These are phyloP conservation scores for Botrytis fabae DNA, from an alignment of 2,329 filamentous ascomycete species.

Conservation along the genomic window DNA sequence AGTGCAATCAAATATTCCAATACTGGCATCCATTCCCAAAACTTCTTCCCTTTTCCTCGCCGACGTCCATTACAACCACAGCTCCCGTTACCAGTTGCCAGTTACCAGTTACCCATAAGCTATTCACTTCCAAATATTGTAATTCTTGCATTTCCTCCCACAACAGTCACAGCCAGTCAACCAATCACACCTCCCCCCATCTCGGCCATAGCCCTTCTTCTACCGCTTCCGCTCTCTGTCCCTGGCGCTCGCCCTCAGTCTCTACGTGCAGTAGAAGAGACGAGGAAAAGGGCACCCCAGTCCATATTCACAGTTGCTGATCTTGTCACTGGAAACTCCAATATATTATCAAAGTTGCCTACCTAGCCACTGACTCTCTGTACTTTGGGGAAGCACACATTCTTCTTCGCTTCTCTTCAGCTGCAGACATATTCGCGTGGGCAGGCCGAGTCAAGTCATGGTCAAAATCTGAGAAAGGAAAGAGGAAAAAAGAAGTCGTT, in stretches of 20 bases:
- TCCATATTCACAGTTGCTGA: neutral
- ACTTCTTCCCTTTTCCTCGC: neutral
- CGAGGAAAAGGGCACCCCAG: neutral
- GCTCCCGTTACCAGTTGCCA: neutral
- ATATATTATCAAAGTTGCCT: neutral
- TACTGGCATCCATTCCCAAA: neutral
- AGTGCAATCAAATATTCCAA: neutral
- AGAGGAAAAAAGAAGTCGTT: neutral
- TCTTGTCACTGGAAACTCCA: neutral
- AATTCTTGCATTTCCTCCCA: neutral
- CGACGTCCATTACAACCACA: neutral
- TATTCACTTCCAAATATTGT: neutral
- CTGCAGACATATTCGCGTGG: neutral
- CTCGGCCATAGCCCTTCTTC: neutral
- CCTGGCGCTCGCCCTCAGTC: neutral
- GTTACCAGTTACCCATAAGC: neutral
- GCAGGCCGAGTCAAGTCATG: conserved; percentile 4
- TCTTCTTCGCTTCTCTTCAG: neutral
- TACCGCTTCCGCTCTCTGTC: neutral
- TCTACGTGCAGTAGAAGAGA: neutral
- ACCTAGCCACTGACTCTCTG: neutral
- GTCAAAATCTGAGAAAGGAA: neutral
- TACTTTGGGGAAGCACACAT: neutral
- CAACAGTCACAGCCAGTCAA: neutral
- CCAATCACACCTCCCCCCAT: neutral